Evolutionary conservation across 129 eudicot genomes (phyloP), one percentile per base, ranked within the genome.

Genomic region (Pittosporum tobira): DNA sequence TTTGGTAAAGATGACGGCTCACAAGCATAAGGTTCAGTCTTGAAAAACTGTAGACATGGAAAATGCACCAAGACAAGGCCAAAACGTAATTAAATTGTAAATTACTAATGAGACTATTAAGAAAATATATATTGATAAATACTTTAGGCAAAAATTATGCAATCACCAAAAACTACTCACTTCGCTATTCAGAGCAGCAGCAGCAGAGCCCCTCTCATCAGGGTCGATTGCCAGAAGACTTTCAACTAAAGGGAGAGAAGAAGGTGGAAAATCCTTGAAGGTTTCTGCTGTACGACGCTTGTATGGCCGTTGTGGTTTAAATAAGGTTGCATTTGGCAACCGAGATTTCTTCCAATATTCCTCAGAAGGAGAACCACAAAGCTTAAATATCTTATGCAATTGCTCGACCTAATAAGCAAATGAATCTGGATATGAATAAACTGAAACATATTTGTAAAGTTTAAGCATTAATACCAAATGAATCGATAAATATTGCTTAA

Each of bases 351-450:
- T 89, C 97, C 97, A 89, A 76, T 89, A 89, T 30, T 85, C 97
- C 73, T 89, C 97, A 2, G 95, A 65, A 54, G 97, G 97, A 22
- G 97, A 89, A 49, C 97, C 97, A 58, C 97, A 89, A 61, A 89
- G 69, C 63, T 85, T 89, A 45, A 89, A 89, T 57, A 86, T 86
- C 74, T 86, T 86, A 78, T 86, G 95, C 51, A 86, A 60, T 57
- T 86, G 95, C 78, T 86, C 95, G 15, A 86, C 87, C 95, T 86
- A 66, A 58, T 14, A 37, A 34, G 37, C 28, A 71, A 54, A 36
- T 48, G 37, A 25, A 51, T 51, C 13, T 51, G 47, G 51, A 68
- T 12, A 59, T 75, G 10, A 64, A 37, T 40, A 54, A 52, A 42
- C 34, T 23, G 31, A 34, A 66, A 10, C 6, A 15, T 15, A 45